A percentile compares a stretch with the other conserved stretches of the same genome.
Evolutionary conservation across 495 filamentous ascomycete species (phyloP).

Genomic region (Trypethelium eluteriae): DNA sequence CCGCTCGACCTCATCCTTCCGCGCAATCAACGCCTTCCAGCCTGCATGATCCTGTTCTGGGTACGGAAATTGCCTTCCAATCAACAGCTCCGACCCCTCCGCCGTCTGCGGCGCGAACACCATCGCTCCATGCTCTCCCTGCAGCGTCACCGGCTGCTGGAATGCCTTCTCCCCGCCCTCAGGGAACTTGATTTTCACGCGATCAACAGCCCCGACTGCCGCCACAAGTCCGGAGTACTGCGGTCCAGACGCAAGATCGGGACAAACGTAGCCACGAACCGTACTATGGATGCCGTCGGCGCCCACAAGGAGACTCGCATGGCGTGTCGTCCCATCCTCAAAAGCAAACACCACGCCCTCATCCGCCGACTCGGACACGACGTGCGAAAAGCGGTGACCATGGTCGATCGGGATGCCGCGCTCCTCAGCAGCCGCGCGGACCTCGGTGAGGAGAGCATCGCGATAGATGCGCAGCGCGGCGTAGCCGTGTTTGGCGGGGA

Average conservation of each 20-base stretch:
- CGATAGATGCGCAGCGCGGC: slow-evolving; percentile 44
- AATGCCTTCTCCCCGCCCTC: slow-evolving; percentile 24
- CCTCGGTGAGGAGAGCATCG: slow-evolving; percentile 38
- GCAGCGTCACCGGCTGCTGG: slow-evolving; percentile 39
- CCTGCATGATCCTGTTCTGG: slow-evolving; percentile 34
- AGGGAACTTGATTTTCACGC: slow-evolving; percentile 15
- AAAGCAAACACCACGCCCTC: slow-evolving; percentile 34
- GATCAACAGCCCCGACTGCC: slow-evolving; percentile 17
- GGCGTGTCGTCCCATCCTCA: slow-evolving; percentile 15
- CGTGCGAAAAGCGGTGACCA: slow-evolving; percentile 36
- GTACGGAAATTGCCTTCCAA: slow-evolving; percentile 37
- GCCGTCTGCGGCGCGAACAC: slow-evolving; percentile 42
- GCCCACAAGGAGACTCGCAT: slow-evolving; percentile 18
- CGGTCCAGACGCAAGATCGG: slow-evolving; percentile 9
- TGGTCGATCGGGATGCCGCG: slow-evolving; percentile 37
- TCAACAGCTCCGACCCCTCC: slow-evolving; percentile 42
- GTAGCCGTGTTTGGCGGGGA: slow-evolving; percentile 39
- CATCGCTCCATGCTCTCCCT: slow-evolving; percentile 40
- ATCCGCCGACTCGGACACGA: slow-evolving; percentile 33
- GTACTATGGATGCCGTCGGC: slow-evolving; percentile 24
- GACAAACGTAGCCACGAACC: slow-evolving; percentile 20
- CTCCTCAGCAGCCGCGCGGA: slow-evolving; percentile 33
- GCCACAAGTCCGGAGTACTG: slow-evolving; percentile 14
- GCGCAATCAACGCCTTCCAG: slow-evolving; percentile 32
- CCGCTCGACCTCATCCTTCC: slow-evolving; percentile 36